phyloP scores from a whole-genome alignment of 2,329 filamentous ascomycete genomes.

The Raffaelea ambrosiae region DNA sequence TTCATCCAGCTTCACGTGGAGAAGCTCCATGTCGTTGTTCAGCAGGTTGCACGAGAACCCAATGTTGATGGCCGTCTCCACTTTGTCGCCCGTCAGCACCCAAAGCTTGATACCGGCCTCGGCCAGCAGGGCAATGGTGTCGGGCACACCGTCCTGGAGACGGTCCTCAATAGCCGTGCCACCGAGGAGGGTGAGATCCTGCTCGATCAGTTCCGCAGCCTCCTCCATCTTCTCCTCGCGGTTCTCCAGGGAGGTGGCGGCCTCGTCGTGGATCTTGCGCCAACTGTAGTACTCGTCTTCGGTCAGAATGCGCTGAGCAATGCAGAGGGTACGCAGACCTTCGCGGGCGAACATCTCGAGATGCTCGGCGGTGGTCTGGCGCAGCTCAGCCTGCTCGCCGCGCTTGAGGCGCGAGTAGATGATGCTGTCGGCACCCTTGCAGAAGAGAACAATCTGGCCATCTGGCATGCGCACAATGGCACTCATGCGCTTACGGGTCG shows the following conservation, averaged over 20 bases:
- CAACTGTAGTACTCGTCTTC: conserved; percentile 80
- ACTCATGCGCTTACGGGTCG: conserved; percentile 93
- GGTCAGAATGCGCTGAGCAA: conserved; percentile 71
- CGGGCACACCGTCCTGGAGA: conserved; percentile 91
- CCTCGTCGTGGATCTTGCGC: conserved; percentile 80
- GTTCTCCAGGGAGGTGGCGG: conserved; percentile 72
- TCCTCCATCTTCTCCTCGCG: conserved; percentile 90
- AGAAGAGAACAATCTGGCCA: conserved; percentile 81
- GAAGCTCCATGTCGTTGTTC: conserved; percentile 95
- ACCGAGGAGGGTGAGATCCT: conserved; percentile 77
- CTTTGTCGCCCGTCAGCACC: conserved; percentile 97
- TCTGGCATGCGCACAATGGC: conserved; percentile 93
- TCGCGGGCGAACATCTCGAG: conserved; percentile 95
- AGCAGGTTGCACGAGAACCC: conserved; percentile 97
- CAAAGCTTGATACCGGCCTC: conserved; percentile 96
- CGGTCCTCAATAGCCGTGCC: conserved; percentile 97
- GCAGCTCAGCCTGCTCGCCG: conserved; percentile 78
- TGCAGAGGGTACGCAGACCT: conserved; percentile 87
- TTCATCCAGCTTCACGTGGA: conserved; percentile 79
- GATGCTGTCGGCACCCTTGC: conserved; percentile 95
- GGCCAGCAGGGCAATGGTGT: conserved; percentile 84
- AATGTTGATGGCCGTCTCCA: conserved; percentile 99
- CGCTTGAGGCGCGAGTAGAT: conserved; percentile 86
- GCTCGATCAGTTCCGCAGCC: conserved; percentile 84
- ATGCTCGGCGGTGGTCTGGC: conserved; percentile 79